A percentile compares a stretch with the other conserved stretches of the same genome.
Conservation (phyloP, 345 rosid genomes). For the Adansonia digitata region DNA sequence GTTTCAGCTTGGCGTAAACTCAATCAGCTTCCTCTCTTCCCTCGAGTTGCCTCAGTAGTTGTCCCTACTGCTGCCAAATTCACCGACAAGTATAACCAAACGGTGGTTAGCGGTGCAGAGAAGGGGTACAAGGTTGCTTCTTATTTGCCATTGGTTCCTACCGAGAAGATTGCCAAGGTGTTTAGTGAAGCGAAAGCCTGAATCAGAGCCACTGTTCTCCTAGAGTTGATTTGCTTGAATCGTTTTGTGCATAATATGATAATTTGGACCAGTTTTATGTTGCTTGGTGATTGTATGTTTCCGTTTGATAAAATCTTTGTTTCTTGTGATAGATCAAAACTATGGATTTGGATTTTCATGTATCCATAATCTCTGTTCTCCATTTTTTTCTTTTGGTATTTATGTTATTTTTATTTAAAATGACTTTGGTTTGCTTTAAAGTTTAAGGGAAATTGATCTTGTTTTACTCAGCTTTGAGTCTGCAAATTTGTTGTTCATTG, state of each 20-base stretch:
- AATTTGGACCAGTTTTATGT: not conserved
- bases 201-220: conserved; percentile 30
- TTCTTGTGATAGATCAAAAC: not conserved
- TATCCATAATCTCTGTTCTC: not conserved
- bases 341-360: not conserved
- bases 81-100: conserved; percentile 74
- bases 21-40: conserved; percentile 78
- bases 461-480: not conserved
- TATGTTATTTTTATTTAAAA: no score
- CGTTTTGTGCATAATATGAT: not conserved
- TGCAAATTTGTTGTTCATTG: not conserved
- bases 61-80: conserved; percentile 80
- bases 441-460: not conserved
- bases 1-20: conserved; percentile 80
- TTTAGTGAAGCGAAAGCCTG: conserved; percentile 35
- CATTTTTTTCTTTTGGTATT: not conserved
- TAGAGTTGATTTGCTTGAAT: conserved; percentile 14
- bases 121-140: conserved; percentile 74
- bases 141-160: conserved; percentile 81
- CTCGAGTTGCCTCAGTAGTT: conserved; percentile 61
- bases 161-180: conserved; percentile 70
- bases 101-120: conserved; percentile 59
- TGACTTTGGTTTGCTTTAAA: not conserved
- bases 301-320: no score
- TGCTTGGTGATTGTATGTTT: not conserved